Evolutionary conservation across 1,284 basidiomycete genomes (phyloP).

Genomic region (Leccinum solheimii): DNA sequence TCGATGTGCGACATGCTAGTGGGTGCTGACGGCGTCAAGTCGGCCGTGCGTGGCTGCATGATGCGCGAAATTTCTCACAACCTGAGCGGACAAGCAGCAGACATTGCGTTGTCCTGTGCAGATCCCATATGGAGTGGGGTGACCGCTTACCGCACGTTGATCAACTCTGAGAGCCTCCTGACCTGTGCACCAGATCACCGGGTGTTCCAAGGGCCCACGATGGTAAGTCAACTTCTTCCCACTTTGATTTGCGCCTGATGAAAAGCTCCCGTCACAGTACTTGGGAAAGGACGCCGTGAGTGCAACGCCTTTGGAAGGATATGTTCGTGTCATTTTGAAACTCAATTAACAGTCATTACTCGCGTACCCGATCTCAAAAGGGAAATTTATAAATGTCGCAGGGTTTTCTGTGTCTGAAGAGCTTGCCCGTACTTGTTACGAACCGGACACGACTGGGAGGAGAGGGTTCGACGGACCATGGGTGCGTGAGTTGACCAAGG

Average conservation of each 20-base stretch:
- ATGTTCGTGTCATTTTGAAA: background rate
- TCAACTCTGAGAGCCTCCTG: constrained; percentile 38
- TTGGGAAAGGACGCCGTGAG: background rate
- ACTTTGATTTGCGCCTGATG: background rate
- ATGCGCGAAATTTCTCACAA: constrained; percentile 32
- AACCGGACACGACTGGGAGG: constrained; percentile 20
- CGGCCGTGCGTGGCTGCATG: constrained; percentile 45
- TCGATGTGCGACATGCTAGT: constrained; percentile 49
- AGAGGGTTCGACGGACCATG: constrained; percentile 30
- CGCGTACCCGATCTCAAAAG: constrained; percentile 32
- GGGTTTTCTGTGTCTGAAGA: constrained; percentile 33
- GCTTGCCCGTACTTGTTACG: constrained; percentile 27
- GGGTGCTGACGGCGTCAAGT: constrained; percentile 56
- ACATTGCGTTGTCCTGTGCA: constrained; percentile 24
- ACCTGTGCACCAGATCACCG: constrained; percentile 39
- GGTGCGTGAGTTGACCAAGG: constrained; percentile 31
- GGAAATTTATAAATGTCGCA: constrained; percentile 34
- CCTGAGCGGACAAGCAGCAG: constrained; percentile 15
- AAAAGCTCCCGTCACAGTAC: background rate
- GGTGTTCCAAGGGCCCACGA: constrained; percentile 27
- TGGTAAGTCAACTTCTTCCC: background rate
- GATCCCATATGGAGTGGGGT: constrained; percentile 46
- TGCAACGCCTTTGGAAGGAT: background rate
- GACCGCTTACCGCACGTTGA: constrained; percentile 42
- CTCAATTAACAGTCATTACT: constrained; percentile 11